Base-by-base conservation (phyloP, 495 filamentous ascomycete species). In the Chaetomium cochliodes region DNA sequence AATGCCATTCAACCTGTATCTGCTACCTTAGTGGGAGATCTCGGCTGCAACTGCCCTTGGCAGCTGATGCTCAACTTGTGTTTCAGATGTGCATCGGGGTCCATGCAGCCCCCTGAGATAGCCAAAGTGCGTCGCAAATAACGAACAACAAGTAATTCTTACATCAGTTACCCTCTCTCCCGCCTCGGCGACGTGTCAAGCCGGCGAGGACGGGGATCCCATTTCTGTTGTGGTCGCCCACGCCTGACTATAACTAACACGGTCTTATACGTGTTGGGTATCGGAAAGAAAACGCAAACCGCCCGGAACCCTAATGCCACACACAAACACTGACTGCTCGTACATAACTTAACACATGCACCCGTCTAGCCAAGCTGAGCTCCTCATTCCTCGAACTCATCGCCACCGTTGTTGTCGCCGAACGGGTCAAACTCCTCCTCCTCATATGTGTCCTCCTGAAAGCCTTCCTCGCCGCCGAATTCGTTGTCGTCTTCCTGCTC, bases 401-500 rank as follows among this genome's bases (percentile, higher is more conserved):
- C 63, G 1, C 37, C 58, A 18, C 63, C 53, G n/a, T 63, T 41
- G 20, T 59, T n/a, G 25, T 69, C 66, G 1, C 62, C 71, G 60
- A 73, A 73, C 15, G 71, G 67, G 37, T 70, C 68, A 33, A 71
- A 63, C 5, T 69, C 70, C 20, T 67, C 70, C 20, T 69, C 71
- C 20, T 61, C 69, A 44, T 69, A 65, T 2, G 61, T 69, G 50
- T 77, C 74, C 7, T 74, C 76, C 37, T 78, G 73, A 26, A 72
- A 73, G 30, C 67, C 71, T 26, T 78, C 72, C 5, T 70, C 75
- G 28, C 72, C 72, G 4, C 68, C 68, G 11, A 58, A 62, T 16
- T 64, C 63, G 25, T 74, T 64, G 22, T 55, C 67, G 13, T 67
- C 59, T 20, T 67, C 70, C 25, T 64, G 60, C 11, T 69, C 71